phyloP scores from a whole-genome alignment of 345 rosid species.

The Eutrema yunnanense region DNA sequence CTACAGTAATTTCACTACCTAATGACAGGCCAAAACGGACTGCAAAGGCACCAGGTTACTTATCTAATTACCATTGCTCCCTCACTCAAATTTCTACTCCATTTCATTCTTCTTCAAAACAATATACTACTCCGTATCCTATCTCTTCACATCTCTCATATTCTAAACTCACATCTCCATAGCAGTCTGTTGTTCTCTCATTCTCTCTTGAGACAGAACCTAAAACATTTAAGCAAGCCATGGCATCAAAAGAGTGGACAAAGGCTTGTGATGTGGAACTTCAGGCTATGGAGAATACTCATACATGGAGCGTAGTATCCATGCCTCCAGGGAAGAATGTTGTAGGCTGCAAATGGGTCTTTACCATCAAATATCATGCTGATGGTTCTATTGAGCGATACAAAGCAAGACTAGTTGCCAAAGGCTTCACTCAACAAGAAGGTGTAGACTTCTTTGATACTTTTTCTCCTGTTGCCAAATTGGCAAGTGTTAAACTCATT shows the following conservation, averaged over 20 bases:
- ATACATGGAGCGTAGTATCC: background rate
- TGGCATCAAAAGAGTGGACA: background rate
- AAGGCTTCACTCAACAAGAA: too few species aligned
- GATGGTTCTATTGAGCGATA: too few species aligned
- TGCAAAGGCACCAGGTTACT: background rate
- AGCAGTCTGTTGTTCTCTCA: background rate
- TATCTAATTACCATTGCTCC: background rate
- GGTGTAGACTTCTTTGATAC: too few species aligned
- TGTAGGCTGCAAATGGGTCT: background rate
- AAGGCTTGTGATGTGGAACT: background rate
- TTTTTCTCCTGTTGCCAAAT: too few species aligned
- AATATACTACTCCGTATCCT: background rate
- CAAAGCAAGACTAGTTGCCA: too few species aligned
- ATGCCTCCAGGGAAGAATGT: background rate
- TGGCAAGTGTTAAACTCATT: too few species aligned
- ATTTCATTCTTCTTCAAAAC: background rate
- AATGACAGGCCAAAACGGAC: background rate
- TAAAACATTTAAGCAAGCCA: background rate
- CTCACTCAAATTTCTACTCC: background rate
- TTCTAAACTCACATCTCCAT: rapidly evolving
- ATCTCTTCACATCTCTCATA: rapidly evolving
- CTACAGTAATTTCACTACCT: background rate
- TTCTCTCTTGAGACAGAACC: background rate
- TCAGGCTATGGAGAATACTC: background rate
- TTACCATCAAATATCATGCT: background rate